Evolutionary conservation across 192 early-diverging fungal genomes (phyloP).

Genomic region (Thamnidium elegans): DNA sequence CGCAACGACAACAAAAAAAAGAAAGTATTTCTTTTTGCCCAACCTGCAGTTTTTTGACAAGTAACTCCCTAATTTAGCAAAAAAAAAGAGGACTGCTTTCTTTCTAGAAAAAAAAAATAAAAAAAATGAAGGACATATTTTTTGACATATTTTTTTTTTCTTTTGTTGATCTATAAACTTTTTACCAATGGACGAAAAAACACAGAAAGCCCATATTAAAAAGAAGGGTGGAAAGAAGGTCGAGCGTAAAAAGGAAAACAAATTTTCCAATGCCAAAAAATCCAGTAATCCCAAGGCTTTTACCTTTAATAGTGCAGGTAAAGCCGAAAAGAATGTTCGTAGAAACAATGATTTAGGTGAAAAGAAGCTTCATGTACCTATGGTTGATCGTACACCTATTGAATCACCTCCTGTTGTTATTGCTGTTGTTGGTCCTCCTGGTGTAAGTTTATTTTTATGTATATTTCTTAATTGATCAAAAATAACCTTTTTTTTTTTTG

Average conservation of each 20-base stretch:
- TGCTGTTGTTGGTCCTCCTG: constrained; percentile 94
- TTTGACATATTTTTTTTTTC: background rate
- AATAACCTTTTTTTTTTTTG: constrained; percentile 7
- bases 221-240: constrained; percentile 83
- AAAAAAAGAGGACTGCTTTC: too few relatives aligned
- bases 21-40: too few relatives aligned
- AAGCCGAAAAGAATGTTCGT: constrained; percentile 75
- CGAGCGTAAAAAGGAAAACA: constrained; percentile 73
- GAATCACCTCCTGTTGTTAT: constrained; percentile 91
- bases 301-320: constrained; percentile 63
- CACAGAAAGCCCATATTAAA: constrained; percentile 81
- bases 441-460: constrained; percentile 52
- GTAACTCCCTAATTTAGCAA: too few relatives aligned
- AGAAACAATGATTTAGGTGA: constrained; percentile 84
- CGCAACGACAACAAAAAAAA: too few relatives aligned
- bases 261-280: constrained; percentile 68
- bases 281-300: constrained; percentile 91
- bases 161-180: background rate
- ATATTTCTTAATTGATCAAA: constrained; percentile 15
- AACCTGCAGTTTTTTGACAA: too few relatives aligned
- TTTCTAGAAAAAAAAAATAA: too few relatives aligned
- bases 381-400: constrained; percentile 88
- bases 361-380: constrained; percentile 92
- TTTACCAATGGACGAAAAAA: constrained; percentile 56
- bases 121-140: too few relatives aligned